Evolutionary conservation across 192 early-diverging fungal species (phyloP), one percentile per base, ranked within the genome.

Genomic region (Dissophora ornata): DNA sequence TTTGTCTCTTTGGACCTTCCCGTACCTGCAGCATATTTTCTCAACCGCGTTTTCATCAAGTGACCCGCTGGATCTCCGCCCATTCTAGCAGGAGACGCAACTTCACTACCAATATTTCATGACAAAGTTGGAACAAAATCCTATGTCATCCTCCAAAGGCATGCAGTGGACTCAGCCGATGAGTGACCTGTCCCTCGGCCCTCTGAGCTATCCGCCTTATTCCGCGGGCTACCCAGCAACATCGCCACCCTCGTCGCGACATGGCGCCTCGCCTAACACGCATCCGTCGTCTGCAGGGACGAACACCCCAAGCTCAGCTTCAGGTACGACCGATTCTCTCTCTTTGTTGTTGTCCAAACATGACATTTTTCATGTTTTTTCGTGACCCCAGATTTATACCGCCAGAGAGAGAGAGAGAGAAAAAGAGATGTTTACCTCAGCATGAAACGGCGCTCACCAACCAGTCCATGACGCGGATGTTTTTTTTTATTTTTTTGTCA

Each of bases 81-180:
- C n/a, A n/a, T n/a, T n/a, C n/a, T n/a, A n/a, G n/a, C n/a, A n/a
- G n/a, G n/a, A n/a, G n/a, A n/a, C n/a, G n/a, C n/a, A n/a, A n/a
- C n/a, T n/a, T n/a, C n/a, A n/a, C n/a, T n/a, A n/a, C n/a, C n/a
- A n/a, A n/a, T n/a, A n/a, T n/a, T n/a, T n/a, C 19, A 75, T 75
- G 71, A 75, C 71, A 60, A 75, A 75, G 62, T 62, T 75, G 40
- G 71, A 75, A 22, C 71, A 58, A 34, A 75, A 58, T 21, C 44
- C 63, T n/a, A 60, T 66, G 51, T 57, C 71, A 22, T 65, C 71
- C 5, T 60, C 71, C 41, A 75, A 67, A 26, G 36, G 63, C 28
- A 66, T 66, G 41, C 71, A 65, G 71, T 75, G 71, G 71, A 50
- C 56, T 11, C 71, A 58, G 50, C 71, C 53, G 4, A 67, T 67